phyloP scores from a whole-genome alignment of 2,329 filamentous ascomycete genomes.

The Fusarium sacchari region DNA sequence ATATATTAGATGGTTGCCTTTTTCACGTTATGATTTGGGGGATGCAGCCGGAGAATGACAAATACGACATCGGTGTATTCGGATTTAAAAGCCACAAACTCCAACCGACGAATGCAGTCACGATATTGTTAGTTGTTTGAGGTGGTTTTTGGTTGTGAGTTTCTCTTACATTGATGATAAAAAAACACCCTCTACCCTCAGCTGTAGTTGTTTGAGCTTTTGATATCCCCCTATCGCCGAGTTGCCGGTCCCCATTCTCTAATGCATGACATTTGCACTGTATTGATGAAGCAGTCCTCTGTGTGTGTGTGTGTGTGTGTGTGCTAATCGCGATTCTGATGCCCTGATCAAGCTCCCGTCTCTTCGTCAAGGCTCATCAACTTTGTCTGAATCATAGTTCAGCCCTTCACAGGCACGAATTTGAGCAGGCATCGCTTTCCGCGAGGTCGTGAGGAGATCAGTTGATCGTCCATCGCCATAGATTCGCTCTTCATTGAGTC shows the following conservation, averaged over 20 bases:
- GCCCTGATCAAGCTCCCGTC: not conserved
- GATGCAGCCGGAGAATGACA: not conserved
- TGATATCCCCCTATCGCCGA: not conserved
- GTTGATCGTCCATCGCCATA: slow-evolving; percentile 74
- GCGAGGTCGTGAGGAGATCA: slow-evolving; percentile 72
- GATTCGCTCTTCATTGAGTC: slow-evolving; percentile 61
- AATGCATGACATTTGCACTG: not conserved
- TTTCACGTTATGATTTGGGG: not conserved
- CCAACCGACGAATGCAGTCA: not conserved
- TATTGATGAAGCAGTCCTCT: not conserved
- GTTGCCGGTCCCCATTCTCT: not conserved
- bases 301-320: not conserved
- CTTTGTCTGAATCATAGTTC: not conserved
- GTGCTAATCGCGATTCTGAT: not conserved
- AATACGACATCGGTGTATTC: slow-evolving; percentile 6
- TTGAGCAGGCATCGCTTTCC: slow-evolving; percentile 68
- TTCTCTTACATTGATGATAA: not conserved
- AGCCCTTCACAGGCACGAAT: slow-evolving; percentile 52
- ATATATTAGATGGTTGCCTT: not conserved
- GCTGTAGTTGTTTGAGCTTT: not conserved
- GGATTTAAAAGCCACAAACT: slow-evolving; percentile 10
- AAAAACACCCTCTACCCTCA: not conserved
- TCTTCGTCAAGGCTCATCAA: not conserved
- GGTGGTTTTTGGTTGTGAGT: not conserved
- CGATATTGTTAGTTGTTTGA: not conserved